A percentile compares a stretch with the other conserved stretches of the same genome.
These are phyloP conservation scores for Xylaria sp. DNA, from an alignment of 2,329 filamentous ascomycete genomes.

Conservation along the genomic window DNA sequence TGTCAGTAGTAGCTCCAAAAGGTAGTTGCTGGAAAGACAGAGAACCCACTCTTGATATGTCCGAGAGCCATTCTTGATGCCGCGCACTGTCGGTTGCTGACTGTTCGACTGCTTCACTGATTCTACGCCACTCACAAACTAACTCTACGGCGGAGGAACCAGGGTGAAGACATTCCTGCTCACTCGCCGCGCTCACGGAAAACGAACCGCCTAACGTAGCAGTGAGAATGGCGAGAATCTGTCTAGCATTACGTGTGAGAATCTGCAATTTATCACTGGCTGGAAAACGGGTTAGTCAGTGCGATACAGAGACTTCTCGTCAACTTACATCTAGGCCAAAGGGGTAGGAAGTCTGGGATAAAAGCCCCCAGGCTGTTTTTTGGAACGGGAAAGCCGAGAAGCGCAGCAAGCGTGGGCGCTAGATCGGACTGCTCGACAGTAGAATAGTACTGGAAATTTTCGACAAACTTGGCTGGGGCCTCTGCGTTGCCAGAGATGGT, in stretches of 20 bases:
- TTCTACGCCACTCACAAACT: slow-evolving; percentile 73
- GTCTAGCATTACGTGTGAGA: slow-evolving; percentile 79
- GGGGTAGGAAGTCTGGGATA: slow-evolving; percentile 78
- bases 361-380: slow-evolving; percentile 91
- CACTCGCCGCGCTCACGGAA: slow-evolving; percentile 50
- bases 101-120: slow-evolving; percentile 45
- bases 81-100: slow-evolving; percentile 7
- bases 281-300: slow-evolving; percentile 34
- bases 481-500: slow-evolving; percentile 57
- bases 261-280: slow-evolving; percentile 66
- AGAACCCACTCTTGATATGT: slow-evolving; percentile 55
- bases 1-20: not conserved
- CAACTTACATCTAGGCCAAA: slow-evolving; percentile 74
- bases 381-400: slow-evolving; percentile 88
- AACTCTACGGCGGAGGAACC: slow-evolving; percentile 64
- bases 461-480: slow-evolving; percentile 67
- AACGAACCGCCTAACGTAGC: slow-evolving; percentile 71
- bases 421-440: slow-evolving; percentile 94
- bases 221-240: slow-evolving; percentile 80
- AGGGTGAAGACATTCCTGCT: slow-evolving; percentile 50
- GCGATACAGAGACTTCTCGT: not conserved
- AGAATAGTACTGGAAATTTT: slow-evolving; percentile 85
- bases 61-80: slow-evolving; percentile 51
- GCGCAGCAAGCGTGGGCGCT: slow-evolving; percentile 84
- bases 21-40: not conserved